Evolutionary conservation across 2,329 filamentous ascomycete species (phyloP).

Genomic region (Periconia macrospinosa): DNA sequence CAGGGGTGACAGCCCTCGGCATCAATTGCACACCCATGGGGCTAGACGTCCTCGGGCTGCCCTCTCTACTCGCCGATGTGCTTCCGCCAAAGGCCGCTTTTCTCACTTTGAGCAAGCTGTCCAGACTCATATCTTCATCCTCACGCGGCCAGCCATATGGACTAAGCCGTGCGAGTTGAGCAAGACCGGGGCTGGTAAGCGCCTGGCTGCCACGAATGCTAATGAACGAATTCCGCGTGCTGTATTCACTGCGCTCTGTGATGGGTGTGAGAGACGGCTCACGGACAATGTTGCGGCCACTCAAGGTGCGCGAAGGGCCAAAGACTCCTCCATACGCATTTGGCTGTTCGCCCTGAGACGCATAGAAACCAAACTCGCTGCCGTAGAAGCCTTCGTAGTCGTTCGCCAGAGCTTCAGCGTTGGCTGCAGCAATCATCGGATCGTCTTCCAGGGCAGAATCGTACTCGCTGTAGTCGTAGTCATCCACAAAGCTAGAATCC

Average conservation of each 20-base stretch:
- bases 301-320: constrained; percentile 72
- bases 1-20: constrained; percentile 30
- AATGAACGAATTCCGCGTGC: constrained; percentile 88
- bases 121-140: constrained; percentile 72
- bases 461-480: constrained; percentile 62
- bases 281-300: constrained; percentile 64
- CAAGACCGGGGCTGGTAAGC: constrained; percentile 71
- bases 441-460: constrained; percentile 64
- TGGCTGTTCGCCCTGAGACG: constrained; percentile 58
- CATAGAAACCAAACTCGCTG: constrained; percentile 95
- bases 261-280: constrained; percentile 96
- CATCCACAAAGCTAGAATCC: constrained; percentile 43
- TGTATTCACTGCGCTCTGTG: constrained; percentile 94
- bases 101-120: constrained; percentile 71
- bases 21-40: constrained; percentile 42
- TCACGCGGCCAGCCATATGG: constrained; percentile 54
- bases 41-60: constrained; percentile 41
- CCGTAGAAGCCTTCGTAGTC: constrained; percentile 95
- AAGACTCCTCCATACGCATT: constrained; percentile 88
- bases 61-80: constrained; percentile 59
- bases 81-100: constrained; percentile 80
- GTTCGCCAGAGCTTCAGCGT: constrained; percentile 88
- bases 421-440: constrained; percentile 90
- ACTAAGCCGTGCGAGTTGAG: constrained; percentile 67
- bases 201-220: constrained; percentile 61